phyloP scores from a whole-genome alignment of 2,329 filamentous ascomycete genomes.

The Pseudogymnoascus destructans region DNA sequence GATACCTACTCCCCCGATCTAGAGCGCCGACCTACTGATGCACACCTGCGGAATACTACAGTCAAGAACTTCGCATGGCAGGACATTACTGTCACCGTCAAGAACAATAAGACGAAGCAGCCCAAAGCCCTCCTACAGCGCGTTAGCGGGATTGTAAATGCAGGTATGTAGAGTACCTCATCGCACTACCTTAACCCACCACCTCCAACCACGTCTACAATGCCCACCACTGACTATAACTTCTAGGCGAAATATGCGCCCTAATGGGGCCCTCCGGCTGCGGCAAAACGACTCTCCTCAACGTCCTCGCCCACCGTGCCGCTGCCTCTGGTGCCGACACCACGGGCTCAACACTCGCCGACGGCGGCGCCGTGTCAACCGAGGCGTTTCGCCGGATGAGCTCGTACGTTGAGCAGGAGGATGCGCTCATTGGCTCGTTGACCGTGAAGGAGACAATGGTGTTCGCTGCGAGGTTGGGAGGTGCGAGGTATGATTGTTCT shows the following conservation, averaged over 20 bases:
- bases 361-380: conserved; percentile 42
- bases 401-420: conserved; percentile 78
- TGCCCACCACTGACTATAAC: not conserved
- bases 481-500: conserved; percentile 22
- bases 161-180: conserved; percentile 35
- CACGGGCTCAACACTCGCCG: conserved; percentile 44
- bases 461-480: conserved; percentile 58
- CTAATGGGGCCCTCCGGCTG: conserved; percentile 65
- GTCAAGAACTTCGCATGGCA: conserved; percentile 55
- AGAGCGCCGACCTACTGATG: conserved; percentile 10
- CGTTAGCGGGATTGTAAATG: conserved; percentile 50
- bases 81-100: conserved; percentile 55
- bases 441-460: conserved; percentile 68
- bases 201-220: not conserved
- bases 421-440: conserved; percentile 67
- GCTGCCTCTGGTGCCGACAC: conserved; percentile 41
- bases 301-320: conserved; percentile 54
- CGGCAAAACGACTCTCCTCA: conserved; percentile 76
- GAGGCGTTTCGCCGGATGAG: conserved; percentile 50
- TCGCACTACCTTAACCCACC: not conserved
- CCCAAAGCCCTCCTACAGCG: conserved; percentile 49
- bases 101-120: conserved; percentile 53
- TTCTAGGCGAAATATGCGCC: conserved; percentile 55
- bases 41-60: conserved; percentile 46
- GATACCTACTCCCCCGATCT: not conserved